Conservation (phyloP, 257 asterid species). For the Salvia hispanica region DNA sequence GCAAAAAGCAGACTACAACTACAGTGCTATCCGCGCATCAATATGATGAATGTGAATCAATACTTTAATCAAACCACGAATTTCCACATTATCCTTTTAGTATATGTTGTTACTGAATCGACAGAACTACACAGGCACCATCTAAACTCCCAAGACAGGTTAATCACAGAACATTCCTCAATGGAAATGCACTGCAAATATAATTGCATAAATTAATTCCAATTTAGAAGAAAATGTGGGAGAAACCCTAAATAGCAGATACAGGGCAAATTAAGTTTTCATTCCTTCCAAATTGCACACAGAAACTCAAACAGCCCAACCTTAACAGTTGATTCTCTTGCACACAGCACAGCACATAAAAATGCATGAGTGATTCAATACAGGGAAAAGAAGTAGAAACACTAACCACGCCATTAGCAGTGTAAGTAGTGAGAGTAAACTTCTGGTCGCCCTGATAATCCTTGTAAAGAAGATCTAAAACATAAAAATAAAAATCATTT, state of each 20-base stretch:
- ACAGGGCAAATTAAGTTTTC: not conserved
- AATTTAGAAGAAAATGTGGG: not conserved
- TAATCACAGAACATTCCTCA: not conserved
- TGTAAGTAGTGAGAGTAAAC: conserved; percentile 57
- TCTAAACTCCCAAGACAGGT: not conserved
- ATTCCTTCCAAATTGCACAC: not conserved
- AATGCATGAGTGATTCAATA: not conserved
- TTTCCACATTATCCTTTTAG: not conserved
- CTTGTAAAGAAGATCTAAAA: conserved; percentile 58
- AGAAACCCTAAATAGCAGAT: not conserved
- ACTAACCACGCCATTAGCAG: conserved; percentile 61
- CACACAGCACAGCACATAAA: not conserved
- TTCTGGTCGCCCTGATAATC: conserved; percentile 64
- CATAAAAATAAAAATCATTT: not conserved
- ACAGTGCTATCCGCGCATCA: conserved; percentile 15
- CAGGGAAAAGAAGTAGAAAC: not conserved
- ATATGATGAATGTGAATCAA: conserved; percentile 2
- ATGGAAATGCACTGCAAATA: not conserved
- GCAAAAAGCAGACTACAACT: conserved; percentile 10
- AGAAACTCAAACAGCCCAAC: conserved; percentile 12
- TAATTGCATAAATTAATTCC: not conserved
- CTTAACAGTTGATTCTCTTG: conserved; percentile 19
- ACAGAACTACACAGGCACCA: conserved; percentile 10
- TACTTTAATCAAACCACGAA: conserved; percentile 1
- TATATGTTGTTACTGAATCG: not conserved